Base-by-base conservation (phyloP, 345 rosid genomes). In the Syzygium aromaticum region DNA sequence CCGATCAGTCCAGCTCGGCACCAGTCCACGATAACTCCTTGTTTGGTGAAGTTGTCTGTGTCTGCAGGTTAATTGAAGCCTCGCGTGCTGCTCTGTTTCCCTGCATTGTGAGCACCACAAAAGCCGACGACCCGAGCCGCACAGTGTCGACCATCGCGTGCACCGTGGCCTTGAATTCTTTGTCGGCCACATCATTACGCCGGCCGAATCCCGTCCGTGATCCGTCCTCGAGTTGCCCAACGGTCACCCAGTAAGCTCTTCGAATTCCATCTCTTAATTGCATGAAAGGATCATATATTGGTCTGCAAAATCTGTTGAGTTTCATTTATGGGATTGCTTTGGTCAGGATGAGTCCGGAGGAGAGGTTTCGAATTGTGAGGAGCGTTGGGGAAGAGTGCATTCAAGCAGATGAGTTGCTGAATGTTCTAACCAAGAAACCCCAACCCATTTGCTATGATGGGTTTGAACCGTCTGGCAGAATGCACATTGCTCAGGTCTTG, bases 401-500 rank as follows among this genome's bases (percentile, higher is more conserved):
- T n/a, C 95, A 92, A 54, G 96, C 95, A 59, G 98, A 94, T 77
- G 98, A 97, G 88, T 90, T 97, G 52, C 78, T 89, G 90, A 94
- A 91, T 89, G 95, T 95, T 87, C 95, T 96, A 28, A 84, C 94
- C 52, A 93, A 95, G 88, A 94, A 97, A 88, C 92, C 96, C 86
- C 85, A 90, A 61, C 98, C 98, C 19, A 92, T 95, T 90, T 95
- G 98, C 91, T 97, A 96, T 28, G 98, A 96, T 84, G 98, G 98
- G 8, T 96, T 97, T 83, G 98, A 97, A 92, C 98, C 99, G 67
- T 95, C 99, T 12, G 98, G 98, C 59, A 91, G 96, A 88, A 96
- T 97, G 99, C 98, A 97, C 90, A 95, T 95, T 54, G 98, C 99
- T 64, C 99, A 95, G 96, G 99, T 90, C 38, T 25, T 67, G 64